Evolutionary conservation across 176 grass and related monocot genomes (phyloP), one percentile per base, ranked within the genome.

Genomic region (Tuctoria greenei): DNA sequence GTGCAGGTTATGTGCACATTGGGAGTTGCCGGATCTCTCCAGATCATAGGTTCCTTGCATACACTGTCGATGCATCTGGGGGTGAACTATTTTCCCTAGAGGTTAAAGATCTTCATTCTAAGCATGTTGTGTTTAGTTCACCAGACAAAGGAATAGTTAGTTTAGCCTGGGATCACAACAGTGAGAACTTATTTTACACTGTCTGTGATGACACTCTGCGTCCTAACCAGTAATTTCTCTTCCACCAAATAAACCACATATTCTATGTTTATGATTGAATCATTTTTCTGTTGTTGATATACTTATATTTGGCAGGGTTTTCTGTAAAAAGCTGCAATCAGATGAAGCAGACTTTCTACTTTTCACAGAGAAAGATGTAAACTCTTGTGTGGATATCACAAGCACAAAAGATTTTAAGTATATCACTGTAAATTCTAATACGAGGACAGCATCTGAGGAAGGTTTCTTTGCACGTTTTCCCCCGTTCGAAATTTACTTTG

Each of bases 361-460:
- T 79, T 99, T 92, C 72, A 90, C 73, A 56, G 89, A 95, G 86
- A 80, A 92, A 54, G 79, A 99, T 89, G 65, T 41, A 65, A 99
- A 86, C 79, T 92, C 79, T 82, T 90, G 88, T 1, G 85, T 99
- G 42, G 89, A 95, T 82, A 92, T 98, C 62, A 85, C 95, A 82
- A 90, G 85, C 82, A 98, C 95, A 49, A 98, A 95, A 82, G 91
- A 98, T 92, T 93, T 88, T 41, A 98, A 88, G 73, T 98, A 88
- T 89, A 84, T 92, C 20, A 95, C 91, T 28, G 58, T 92, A 55
- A 95, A 98, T 86, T 98, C 89, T 82, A 98, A 90, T 46, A 94
- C 91, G 34, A 98, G 95, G 72, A 86, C 89, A 84, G 86, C 95
- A 92, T 98, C 95, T 54, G 89, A 95, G 95, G 91, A 95, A 92